Conservation (phyloP, 768 basidiomycete species). For the Podaxis mareebaensis region DNA sequence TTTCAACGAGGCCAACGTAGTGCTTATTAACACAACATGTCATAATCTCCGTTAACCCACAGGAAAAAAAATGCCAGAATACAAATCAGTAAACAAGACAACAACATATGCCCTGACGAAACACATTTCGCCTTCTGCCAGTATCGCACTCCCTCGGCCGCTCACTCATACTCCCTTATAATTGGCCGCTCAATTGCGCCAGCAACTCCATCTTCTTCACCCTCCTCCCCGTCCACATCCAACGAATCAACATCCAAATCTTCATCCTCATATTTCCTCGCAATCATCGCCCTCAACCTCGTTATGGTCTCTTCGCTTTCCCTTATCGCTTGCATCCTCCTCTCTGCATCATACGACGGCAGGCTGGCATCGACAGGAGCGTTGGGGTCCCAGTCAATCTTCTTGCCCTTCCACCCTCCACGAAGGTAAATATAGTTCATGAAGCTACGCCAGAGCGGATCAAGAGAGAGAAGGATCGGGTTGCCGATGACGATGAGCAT, state of each 20-base stretch:
- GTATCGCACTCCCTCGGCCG: background rate
- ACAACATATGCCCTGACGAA: background rate
- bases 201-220: slow-evolving; percentile 28
- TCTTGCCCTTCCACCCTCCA: slow-evolving; percentile 54
- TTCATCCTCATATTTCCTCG: slow-evolving; percentile 29
- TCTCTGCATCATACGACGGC: slow-evolving; percentile 33
- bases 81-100: background rate
- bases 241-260: slow-evolving; percentile 27
- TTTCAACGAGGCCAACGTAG: too few relatives aligned
- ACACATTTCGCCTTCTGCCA: background rate
- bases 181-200: slow-evolving; percentile 31
- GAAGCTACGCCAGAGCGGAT: slow-evolving; percentile 61
- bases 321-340: slow-evolving; percentile 26
- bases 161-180: slow-evolving; percentile 32
- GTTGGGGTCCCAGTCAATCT: slow-evolving; percentile 33
- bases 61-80: background rate
- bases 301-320: slow-evolving; percentile 41
- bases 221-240: slow-evolving; percentile 24
- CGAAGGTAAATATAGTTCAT: slow-evolving; percentile 52
- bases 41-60: too few relatives aligned
- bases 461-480: slow-evolving; percentile 54
- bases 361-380: slow-evolving; percentile 30
- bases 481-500: slow-evolving; percentile 66
- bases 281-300: slow-evolving; percentile 33
- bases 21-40: too few relatives aligned